Base-by-base conservation (phyloP, 129 eudicot genomes). In the Lactuca sativa region DNA sequence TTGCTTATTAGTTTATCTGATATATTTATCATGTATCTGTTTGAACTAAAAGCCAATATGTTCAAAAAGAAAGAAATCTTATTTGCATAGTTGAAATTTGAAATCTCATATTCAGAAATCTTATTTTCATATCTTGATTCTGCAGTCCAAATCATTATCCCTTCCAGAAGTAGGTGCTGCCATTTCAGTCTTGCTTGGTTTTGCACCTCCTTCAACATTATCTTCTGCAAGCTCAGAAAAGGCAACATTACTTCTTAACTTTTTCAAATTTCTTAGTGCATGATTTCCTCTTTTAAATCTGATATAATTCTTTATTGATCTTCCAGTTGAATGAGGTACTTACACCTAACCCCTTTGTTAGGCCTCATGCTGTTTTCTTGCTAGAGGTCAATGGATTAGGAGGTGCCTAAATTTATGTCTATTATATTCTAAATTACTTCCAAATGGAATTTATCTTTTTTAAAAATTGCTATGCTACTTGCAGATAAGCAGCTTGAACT, bases 251-350 rank as follows among this genome's bases (percentile, higher is more conserved):
- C 59, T 32, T 32, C 6, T 7, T 4, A 56, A 21, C 13, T 37
- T 73, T 31, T 52, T 34, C 57, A 58, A 10, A 41, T 61, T 63
- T 70, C 9, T 17, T 54, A 48, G 8, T 40, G 18, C 41, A 17
- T 37, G 6, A 64, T 5, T 18, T 54, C 0, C 30, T 56, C 31
- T 67, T 2, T 56, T 47, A 18, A 41, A 32, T 60, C 25, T 75
- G 30, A 73, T 52, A 40, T 67, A 14, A 13, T 66, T 59, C 63
- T 13, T 36, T 76, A 17, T 40, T 31, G 67, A 33, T 49, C 67
- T 64, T 83, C 83, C 95, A 93, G 99, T 76, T 93, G 51, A 93
- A 87, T 74, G 86, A 90, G 74, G 81, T 93, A 64, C 95, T 93
- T 63, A 31, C 59, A 75, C 90, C 99, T 40, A 93, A 90, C 71